These are phyloP conservation scores for Tephrocybe rancida DNA, from an alignment of 768 basidiomycete genomes.

Conservation along the genomic window DNA sequence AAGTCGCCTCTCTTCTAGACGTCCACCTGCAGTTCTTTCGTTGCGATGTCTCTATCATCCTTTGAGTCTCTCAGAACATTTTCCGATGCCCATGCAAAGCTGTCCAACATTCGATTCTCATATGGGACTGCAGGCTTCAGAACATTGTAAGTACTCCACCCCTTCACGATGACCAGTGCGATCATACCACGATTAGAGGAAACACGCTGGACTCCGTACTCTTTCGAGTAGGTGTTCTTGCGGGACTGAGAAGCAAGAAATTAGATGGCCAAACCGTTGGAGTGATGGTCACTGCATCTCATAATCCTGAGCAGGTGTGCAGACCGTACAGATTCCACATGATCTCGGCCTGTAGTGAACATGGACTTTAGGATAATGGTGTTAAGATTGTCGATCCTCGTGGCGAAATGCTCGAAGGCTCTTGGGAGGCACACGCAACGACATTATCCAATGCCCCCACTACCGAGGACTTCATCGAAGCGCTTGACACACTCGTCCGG, in stretches of 20 bases:
- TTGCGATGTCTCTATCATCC: slow-evolving; percentile 37
- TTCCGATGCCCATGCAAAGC: slow-evolving; percentile 71
- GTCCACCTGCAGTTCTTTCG: not conserved
- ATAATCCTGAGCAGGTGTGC: slow-evolving; percentile 93
- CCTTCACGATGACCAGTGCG: slow-evolving; percentile 10
- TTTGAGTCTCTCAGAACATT: slow-evolving; percentile 48
- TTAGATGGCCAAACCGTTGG: slow-evolving; percentile 92
- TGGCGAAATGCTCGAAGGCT: slow-evolving; percentile 94
- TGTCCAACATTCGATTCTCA: slow-evolving; percentile 66
- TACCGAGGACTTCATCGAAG: slow-evolving; percentile 70
- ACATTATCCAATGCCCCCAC: slow-evolving; percentile 80
- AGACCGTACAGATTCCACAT: slow-evolving; percentile 9
- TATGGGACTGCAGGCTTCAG: slow-evolving; percentile 97
- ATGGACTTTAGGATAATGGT: slow-evolving; percentile 83
- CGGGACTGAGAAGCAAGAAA: slow-evolving; percentile 87
- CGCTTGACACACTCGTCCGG: slow-evolving; percentile 63
- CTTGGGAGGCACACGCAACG: slow-evolving; percentile 93
- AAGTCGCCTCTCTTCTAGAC: not conserved
- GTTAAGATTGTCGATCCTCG: slow-evolving; percentile 97
- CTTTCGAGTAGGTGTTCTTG: slow-evolving; percentile 90
- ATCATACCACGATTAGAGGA: slow-evolving; percentile 46
- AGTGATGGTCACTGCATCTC: slow-evolving; percentile 99
- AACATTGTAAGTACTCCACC: slow-evolving; percentile 64
- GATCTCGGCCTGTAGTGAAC: slow-evolving; percentile 5
- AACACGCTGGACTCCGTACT: slow-evolving; percentile 84